These are phyloP conservation scores for Porosira glacialis DNA, from an alignment of 352 stramenopile genomes.

Conservation along the genomic window DNA sequence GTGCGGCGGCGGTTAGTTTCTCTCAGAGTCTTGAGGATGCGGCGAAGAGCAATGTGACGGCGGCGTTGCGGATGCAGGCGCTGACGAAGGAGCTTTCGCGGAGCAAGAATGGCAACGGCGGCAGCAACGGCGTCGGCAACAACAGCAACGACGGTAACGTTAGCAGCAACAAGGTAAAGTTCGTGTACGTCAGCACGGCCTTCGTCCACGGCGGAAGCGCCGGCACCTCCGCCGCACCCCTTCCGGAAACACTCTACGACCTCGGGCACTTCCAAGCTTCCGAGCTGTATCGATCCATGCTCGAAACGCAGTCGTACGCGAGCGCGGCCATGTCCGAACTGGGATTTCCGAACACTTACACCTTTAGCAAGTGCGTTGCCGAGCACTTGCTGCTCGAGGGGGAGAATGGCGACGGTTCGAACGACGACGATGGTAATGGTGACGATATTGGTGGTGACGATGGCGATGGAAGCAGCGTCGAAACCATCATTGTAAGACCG, in stretches of 20 bases:
- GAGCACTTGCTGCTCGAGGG: conserved; percentile 79
- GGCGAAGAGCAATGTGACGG: conserved; percentile 72
- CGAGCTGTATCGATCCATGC: conserved; percentile 77
- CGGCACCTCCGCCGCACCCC: conserved; percentile 49
- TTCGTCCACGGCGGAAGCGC: conserved; percentile 78
- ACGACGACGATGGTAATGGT: too few species aligned
- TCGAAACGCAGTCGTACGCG: conserved; percentile 71
- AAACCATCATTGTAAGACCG: conserved; percentile 80
- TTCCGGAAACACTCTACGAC: conserved; percentile 59
- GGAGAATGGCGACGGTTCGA: too few species aligned
- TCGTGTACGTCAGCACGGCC: conserved; percentile 80
- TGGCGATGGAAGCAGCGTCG: too few species aligned
- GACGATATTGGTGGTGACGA: too few species aligned
- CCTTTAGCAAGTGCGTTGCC: conserved; percentile 82
- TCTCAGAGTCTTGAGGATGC: conserved; percentile 72
- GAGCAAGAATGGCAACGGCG: conserved; percentile 19
- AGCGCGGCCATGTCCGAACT: conserved; percentile 77
- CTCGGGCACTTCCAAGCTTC: conserved; percentile 58
- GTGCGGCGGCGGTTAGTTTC: conserved; percentile 78
- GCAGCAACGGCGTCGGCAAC: too few species aligned
- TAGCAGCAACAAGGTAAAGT: too few species aligned
- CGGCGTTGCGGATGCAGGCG: conserved; percentile 63
- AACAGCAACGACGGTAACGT: too few species aligned
- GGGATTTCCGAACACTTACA: conserved; percentile 82
- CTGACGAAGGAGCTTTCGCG: conserved; percentile 67